A percentile compares a stretch with the other conserved stretches of the same genome.
These are phyloP conservation scores for Eucalyptus victrix DNA, from an alignment of 345 rosid genomes.

Conservation along the genomic window DNA sequence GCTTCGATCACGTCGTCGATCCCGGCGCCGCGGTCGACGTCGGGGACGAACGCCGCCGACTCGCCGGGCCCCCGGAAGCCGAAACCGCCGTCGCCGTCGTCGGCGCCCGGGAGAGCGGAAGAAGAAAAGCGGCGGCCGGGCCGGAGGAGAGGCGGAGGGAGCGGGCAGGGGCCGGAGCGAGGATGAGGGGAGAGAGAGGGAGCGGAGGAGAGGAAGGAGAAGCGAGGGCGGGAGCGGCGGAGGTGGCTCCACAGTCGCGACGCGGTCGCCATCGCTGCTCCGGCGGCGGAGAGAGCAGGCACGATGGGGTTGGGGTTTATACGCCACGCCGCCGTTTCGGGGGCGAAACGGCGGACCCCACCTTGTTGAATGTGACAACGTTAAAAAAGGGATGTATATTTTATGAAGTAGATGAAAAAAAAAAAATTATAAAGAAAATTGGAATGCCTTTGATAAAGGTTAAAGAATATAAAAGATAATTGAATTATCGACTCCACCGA, in stretches of 20 bases:
- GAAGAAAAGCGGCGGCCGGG: not conserved
- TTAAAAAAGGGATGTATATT: not conserved
- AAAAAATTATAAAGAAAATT: not conserved
- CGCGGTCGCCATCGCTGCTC: slow-evolving; percentile 3
- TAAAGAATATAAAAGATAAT: not conserved
- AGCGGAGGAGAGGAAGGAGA: not conserved
- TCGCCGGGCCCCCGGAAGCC: not conserved
- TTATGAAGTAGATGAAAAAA: not conserved
- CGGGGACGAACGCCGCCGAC: not conserved
- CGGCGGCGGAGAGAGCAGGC: not conserved
- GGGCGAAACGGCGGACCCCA: not conserved
- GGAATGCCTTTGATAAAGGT: not conserved
- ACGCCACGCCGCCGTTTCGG: not conserved
- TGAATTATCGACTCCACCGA: not conserved
- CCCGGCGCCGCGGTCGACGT: not conserved
- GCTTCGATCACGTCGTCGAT: not conserved
- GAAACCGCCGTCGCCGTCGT: no score
- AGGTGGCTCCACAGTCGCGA: slow-evolving; percentile 24
- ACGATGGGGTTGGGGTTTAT: not conserved
- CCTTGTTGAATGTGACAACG: no score
- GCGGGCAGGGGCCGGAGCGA: not conserved
- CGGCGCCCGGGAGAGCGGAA: not conserved
- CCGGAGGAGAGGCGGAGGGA: not conserved
- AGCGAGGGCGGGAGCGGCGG: not conserved
- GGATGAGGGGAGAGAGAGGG: not conserved